Conservation (phyloP, 1,284 basidiomycete genomes). For the Rhodotorula sp. region DNA sequence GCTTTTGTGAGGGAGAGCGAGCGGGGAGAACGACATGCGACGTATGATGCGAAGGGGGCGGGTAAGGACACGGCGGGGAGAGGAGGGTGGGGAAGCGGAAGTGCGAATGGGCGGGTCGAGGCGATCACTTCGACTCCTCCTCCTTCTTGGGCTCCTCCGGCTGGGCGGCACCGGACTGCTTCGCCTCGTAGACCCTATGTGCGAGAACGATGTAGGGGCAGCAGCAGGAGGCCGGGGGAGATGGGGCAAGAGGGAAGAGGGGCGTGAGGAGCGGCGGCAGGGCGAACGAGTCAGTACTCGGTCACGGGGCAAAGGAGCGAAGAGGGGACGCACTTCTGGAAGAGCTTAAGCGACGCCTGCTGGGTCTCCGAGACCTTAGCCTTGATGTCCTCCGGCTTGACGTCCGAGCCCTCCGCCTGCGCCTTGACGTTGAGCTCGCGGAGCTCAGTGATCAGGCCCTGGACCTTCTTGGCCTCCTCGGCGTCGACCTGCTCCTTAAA, state of each 20-base stretch:
- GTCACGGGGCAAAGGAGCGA: no score
- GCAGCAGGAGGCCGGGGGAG: background rate
- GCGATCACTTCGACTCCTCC: slow-evolving; percentile 50
- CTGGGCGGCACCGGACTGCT: slow-evolving; percentile 57
- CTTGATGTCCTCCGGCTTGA: slow-evolving; percentile 83
- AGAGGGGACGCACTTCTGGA: slow-evolving; percentile 72
- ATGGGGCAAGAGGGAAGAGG: background rate
- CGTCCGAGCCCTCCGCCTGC: slow-evolving; percentile 75
- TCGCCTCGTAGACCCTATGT: slow-evolving; percentile 77
- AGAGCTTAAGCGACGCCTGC: slow-evolving; percentile 90
- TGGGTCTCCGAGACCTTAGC: slow-evolving; percentile 95
- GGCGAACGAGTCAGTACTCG: background rate
- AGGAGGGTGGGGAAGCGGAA: background rate
- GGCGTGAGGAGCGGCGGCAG: background rate
- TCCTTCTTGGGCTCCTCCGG: slow-evolving; percentile 52
- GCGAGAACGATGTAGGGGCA: background rate
- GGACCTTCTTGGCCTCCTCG: slow-evolving; percentile 89
- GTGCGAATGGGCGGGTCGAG: background rate
- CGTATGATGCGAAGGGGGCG: slow-evolving; percentile 3
- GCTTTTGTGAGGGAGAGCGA: background rate
- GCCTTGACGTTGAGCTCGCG: slow-evolving; percentile 91
- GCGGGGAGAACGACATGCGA: slow-evolving; percentile 15
- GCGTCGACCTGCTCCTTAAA: slow-evolving; percentile 96
- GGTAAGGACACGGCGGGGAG: background rate
- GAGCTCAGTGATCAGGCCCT: slow-evolving; percentile 80